These are phyloP conservation scores for Leccinum ochraceum DNA, from an alignment of 768 basidiomycete genomes.

Conservation along the genomic window DNA sequence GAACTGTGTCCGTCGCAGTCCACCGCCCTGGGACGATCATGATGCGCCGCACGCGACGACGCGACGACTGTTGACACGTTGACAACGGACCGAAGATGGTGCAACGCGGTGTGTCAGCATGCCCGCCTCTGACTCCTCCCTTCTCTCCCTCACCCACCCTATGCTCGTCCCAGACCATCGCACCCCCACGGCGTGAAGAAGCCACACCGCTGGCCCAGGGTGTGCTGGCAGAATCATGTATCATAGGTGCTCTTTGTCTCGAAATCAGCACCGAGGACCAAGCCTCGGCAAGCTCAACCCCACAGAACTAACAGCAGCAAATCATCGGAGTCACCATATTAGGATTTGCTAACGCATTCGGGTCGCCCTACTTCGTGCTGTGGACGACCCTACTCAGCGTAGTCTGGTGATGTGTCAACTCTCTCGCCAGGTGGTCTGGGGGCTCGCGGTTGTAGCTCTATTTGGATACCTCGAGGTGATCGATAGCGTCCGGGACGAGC, in stretches of 20 bases:
- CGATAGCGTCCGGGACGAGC: conserved; percentile 76
- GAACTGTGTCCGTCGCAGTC: too few species aligned
- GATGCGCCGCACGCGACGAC: too few species aligned
- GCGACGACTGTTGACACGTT: too few species aligned
- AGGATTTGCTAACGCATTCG: conserved; percentile 89
- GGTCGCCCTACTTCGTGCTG: conserved; percentile 84
- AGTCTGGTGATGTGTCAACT: conserved; percentile 64
- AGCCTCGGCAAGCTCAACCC: conserved; percentile 8
- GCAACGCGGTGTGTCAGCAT: too few species aligned
- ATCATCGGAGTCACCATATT: conserved; percentile 58
- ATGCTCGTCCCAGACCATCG: too few species aligned
- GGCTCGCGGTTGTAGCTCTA: conserved; percentile 60
- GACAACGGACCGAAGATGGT: too few species aligned
- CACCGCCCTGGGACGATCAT: too few species aligned
- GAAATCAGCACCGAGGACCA: conserved; percentile 46
- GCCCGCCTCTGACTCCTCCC: too few species aligned
- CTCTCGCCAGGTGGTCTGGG: conserved; percentile 79
- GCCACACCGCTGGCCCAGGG: too few species aligned
- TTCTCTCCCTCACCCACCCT: too few species aligned
- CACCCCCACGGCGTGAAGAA: too few species aligned
- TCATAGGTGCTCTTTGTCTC: conserved; percentile 51
- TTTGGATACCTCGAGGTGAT: conserved; percentile 76
- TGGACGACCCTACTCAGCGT: conserved; percentile 65
- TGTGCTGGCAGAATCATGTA: too few species aligned
- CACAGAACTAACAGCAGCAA: conserved; percentile 25